Base-by-base conservation (phyloP, 2,329 filamentous ascomycete genomes). In the Myotisia sp. region DNA sequence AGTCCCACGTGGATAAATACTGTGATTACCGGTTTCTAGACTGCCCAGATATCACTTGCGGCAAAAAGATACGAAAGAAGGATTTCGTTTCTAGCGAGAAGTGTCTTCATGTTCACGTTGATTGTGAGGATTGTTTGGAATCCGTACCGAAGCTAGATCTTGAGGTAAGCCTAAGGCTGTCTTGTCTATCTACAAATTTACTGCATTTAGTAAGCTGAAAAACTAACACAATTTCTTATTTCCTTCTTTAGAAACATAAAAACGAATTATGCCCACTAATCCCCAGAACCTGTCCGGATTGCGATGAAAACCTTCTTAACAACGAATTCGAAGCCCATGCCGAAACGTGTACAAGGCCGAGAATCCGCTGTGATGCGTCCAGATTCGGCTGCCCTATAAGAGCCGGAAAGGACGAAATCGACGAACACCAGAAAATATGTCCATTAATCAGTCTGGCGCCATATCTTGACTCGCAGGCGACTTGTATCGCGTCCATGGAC, bases 1-100 rank as follows among this genome's bases (percentile, higher is more conserved):
- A 70, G 49, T 62, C 68, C 38, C 73, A 77, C 47, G 64, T 74
- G 33, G 64, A 70, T 47, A 67, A 69, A 42, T 73, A 76, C 46
- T 77, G 73, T 47, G 63, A 62, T 7, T 69, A 69, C 45, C 62
- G 64, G 33, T 52, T 63, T 23, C 54, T 76, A 14, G 59, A 64
- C 38, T 77, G 73, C 39, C 59, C 66, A 1, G 56, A 56, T 13
- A 44, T 53, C 20, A 53, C 56, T 8, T 77, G 73, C 48, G 57
- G 60, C 13, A 56, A 67, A 40, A 58, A 60, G 31, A 63, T 69
- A n/a, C 62, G 60, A 27, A 64, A 68, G 45, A 75, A 69, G 49
- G 64, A 75, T 47, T 52, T 64, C n/a, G 55, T 63, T 26, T 54
- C 60, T 37, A 65, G 58, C 21, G 36, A 42, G 4, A 50, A 60